Evolutionary conservation across 805 yeast genomes (phyloP).

Genomic region (Ogataea philodendri): DNA sequence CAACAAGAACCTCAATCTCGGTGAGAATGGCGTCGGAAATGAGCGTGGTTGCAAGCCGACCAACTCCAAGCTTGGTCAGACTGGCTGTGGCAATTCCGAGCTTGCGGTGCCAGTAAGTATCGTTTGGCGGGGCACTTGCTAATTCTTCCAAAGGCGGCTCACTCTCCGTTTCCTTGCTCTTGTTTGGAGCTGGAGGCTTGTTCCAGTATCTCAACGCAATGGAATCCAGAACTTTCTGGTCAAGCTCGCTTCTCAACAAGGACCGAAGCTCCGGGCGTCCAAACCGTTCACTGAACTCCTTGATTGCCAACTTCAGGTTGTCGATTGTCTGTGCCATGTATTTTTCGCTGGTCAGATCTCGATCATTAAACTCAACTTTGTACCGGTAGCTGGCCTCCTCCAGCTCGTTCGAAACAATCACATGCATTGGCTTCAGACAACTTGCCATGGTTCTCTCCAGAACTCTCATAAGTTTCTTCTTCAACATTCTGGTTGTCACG

Average conservation of each 20-base stretch:
- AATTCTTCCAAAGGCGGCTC: conserved; percentile 55
- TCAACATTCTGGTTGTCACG: conserved; percentile 72
- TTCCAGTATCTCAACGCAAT: conserved; percentile 94
- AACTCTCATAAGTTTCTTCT: conserved; percentile 79
- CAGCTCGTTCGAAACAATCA: conserved; percentile 80
- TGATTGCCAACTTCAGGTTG: conserved; percentile 76
- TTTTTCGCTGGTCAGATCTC: conserved; percentile 90
- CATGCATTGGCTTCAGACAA: conserved; percentile 83
- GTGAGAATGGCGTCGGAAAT: conserved; percentile 76
- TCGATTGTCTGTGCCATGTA: conserved; percentile 92
- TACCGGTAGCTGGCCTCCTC: conserved; percentile 92
- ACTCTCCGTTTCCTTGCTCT: conserved; percentile 15
- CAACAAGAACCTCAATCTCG: conserved; percentile 73
- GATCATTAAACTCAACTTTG: conserved; percentile 95
- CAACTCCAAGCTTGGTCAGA: conserved; percentile 89
- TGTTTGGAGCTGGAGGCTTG: conserved; percentile 40
- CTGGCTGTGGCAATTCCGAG: conserved; percentile 80
- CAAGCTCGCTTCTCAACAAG: conserved; percentile 77
- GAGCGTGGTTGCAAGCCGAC: conserved; percentile 80
- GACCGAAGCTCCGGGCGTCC: conserved; percentile 80
- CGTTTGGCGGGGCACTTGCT: conserved; percentile 57
- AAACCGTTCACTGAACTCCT: conserved; percentile 79
- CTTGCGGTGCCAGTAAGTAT: conserved; percentile 83
- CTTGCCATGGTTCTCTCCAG: conserved; percentile 89
- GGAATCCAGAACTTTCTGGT: conserved; percentile 83